Base-by-base conservation (phyloP, 805 yeast species). In the Wickerhamomyces queroliae region DNA sequence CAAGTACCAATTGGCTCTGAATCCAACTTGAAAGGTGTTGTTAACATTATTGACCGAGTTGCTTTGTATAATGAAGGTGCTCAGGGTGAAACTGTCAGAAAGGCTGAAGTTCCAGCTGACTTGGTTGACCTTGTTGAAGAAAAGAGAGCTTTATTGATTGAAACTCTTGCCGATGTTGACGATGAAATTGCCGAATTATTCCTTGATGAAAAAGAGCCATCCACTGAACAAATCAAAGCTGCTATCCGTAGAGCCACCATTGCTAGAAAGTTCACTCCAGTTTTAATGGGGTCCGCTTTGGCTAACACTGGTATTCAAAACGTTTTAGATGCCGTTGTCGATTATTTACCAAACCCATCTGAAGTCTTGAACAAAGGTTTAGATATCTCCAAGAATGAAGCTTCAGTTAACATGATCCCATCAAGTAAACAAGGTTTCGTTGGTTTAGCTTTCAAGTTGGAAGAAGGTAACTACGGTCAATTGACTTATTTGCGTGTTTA, bases 1-100 rank as follows among this genome's bases (percentile, higher is more conserved):
- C 99, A 93, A 69, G 95, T 93, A 37, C 99, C 99, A 36, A 93
- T 93, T 58, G 99, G 99, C 40, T 75, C 87, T 31, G 99, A 93
- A 67, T 76, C 79, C 42, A 80, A 82, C 33, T 73, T 93, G 45
- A 69, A 72, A 54, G 99, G 99, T 64, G 87, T 80, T 22, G 96
- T 93, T 33, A 95, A 93, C 66, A 80, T 93, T 47, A 87, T 93
- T 56, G 83, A 86, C 59, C 76, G 89, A 56, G 89, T 80, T 36
- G 90, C 96, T 25, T 63, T 90, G 37, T 91, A 86, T 68, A 88
- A 88, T 59, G 95, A 84, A 56, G 98, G 98, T 37, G 48, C 67
- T 8, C 95, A 87, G 57, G 99, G 99, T 63, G 97, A 90, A 64
- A 70, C 59, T 40, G 64, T 93, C 40, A 78, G 81, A 53, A 74